A percentile compares a stretch with the other conserved stretches of the same genome.
These are phyloP conservation scores for Remersonia thermophila DNA, from an alignment of 2,329 filamentous ascomycete species.

Conservation along the genomic window DNA sequence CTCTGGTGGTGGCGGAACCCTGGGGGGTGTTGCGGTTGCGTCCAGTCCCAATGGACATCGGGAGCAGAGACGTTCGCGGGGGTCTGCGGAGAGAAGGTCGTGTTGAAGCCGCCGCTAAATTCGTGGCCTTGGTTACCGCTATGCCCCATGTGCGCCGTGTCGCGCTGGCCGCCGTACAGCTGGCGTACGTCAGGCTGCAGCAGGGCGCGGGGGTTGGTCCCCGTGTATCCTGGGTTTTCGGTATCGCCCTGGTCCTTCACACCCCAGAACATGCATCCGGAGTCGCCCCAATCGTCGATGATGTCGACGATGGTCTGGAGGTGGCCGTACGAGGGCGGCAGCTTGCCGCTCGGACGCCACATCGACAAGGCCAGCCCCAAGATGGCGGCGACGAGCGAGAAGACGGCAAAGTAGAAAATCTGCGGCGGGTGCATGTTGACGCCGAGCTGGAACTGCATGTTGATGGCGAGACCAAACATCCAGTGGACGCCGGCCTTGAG, in stretches of 20 bases:
- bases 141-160: not conserved
- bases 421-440: constrained; percentile 22
- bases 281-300: constrained; percentile 21
- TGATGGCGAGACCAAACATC: constrained; percentile 22
- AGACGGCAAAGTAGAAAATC: constrained; percentile 20
- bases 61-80: too few relatives aligned
- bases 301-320: constrained; percentile 23
- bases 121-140: too few relatives aligned
- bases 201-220: constrained; percentile 12
- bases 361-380: constrained; percentile 18
- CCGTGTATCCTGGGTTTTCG: constrained; percentile 9
- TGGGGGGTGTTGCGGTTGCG: too few relatives aligned
- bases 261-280: constrained; percentile 19
- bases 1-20: constrained; percentile 1
- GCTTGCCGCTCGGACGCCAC: constrained; percentile 13
- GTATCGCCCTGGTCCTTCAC: constrained; percentile 9
- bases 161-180: constrained; percentile 11
- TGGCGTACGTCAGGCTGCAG: constrained; percentile 4
- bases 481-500: constrained; percentile 22
- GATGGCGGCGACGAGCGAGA: constrained; percentile 16
- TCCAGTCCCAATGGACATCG: too few relatives aligned
- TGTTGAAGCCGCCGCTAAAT: too few relatives aligned
- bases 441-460: constrained; percentile 18
- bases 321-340: constrained; percentile 22
- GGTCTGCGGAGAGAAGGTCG: too few relatives aligned